Evolutionary conservation across 306 rosid genomes (phyloP).

Genomic region (Hippophae gyantsensis): DNA sequence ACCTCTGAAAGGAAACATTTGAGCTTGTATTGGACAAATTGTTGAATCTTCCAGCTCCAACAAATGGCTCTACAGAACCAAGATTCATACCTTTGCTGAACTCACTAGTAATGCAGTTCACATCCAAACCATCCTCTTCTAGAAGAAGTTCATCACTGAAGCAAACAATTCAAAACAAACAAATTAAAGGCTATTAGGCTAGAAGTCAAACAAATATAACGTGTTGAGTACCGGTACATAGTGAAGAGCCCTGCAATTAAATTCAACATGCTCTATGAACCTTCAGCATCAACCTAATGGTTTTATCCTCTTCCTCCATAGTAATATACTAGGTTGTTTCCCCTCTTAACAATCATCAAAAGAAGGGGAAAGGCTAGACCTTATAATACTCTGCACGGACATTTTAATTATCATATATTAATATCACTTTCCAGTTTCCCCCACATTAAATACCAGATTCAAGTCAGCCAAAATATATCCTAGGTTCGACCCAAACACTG

Average conservation of each 20-base stretch:
- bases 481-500: too few species aligned
- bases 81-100: constrained; percentile 62
- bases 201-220: background rate
- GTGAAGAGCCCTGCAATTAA: constrained; percentile 6
- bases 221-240: background rate
- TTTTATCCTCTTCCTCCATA: too few species aligned
- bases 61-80: constrained; percentile 52
- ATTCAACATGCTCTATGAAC: constrained; percentile 3
- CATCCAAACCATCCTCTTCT: constrained; percentile 81
- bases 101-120: constrained; percentile 37
- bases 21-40: constrained; percentile 36
- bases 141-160: constrained; percentile 93
- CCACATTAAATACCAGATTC: too few species aligned
- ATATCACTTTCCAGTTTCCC: too few species aligned
- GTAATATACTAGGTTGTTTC: too few species aligned
- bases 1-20: constrained; percentile 53
- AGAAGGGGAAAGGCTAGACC: too few species aligned
- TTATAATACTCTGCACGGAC: too few species aligned
- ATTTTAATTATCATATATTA: too few species aligned
- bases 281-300: too few species aligned
- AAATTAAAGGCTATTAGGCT: background rate
- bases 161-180: constrained; percentile 18
- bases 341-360: too few species aligned
- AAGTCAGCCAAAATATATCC: too few species aligned
- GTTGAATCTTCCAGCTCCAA: constrained; percentile 59